Evolutionary conservation across 2,329 filamentous ascomycete genomes (phyloP), one percentile per base, ranked within the genome.

Genomic region (Exserohilum rostratum): DNA sequence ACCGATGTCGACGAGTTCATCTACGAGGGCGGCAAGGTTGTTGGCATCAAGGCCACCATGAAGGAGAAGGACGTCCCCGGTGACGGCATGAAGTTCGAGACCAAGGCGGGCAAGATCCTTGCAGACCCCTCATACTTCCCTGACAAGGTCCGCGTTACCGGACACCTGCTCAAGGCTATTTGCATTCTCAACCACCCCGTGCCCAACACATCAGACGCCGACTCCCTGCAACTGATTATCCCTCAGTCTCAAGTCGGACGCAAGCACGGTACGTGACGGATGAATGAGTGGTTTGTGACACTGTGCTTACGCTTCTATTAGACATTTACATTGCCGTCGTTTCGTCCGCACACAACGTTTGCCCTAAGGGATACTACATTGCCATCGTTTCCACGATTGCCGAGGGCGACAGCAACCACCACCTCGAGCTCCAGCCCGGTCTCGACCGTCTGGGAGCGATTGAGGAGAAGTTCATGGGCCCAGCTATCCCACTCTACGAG

Each of bases 301-400:
- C 15, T 40, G 50, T 67, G 15, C 73, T 55, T 29, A 37, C 10
- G 3, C 18, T n/a, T 10, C 3, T 10, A 6, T 61, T 18, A 95
- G 91, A 98, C 73, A 93, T 99, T 72, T 99, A 99, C 83, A 89
- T 99, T 73, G 93, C 95, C 53, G 90, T 95, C 76, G 92, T 99
- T 55, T 97, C 93, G 1, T 91, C 91, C 34, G 91, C 93, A 33
- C 96, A 99, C 82, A 98, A 96, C 70, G 96, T 99, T 68, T 98
- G 93, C 82, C 95, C 96, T 70, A 96, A 96, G 85, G 93, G 93
- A 58, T 98, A 97, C 86, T 99, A 96, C 83, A 91, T 99, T 68
- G 95, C 95, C 69, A 99, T 98, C 58, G 93, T 99, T 63, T 96
- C 92, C 43, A 99, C 95, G 56, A 97, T 99, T 72, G 91, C 95